These are phyloP conservation scores for Penicillium sp. DNA, from an alignment of 2,329 filamentous ascomycete species.

Conservation along the genomic window DNA sequence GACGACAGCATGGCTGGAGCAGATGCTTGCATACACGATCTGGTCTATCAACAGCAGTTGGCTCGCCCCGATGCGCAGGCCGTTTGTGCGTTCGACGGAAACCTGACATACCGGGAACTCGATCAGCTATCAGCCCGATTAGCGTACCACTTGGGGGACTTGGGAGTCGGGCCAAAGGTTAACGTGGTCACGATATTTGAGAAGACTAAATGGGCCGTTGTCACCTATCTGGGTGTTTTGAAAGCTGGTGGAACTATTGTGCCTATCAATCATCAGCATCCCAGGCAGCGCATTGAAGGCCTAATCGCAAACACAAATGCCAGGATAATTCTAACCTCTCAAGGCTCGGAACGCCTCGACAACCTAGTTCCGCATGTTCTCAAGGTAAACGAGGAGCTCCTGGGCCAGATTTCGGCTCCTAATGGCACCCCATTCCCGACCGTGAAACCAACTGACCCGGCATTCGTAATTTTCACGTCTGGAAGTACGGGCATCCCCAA, in stretches of 20 bases:
- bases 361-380: not conserved
- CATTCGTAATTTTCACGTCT: conserved; percentile 52
- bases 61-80: not conserved
- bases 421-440: not conserved
- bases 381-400: not conserved
- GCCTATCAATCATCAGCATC: conserved; percentile 14
- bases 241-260: conserved; percentile 21
- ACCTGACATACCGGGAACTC: conserved; percentile 5
- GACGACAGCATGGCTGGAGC: not conserved
- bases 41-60: conserved; percentile 2
- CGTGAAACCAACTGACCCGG: conserved; percentile 17
- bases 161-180: conserved; percentile 13
- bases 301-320: not conserved
- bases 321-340: not conserved
- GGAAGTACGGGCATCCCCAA: conserved; percentile 53
- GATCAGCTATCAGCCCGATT: not conserved
- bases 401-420: not conserved
- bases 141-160: not conserved
- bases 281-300: conserved; percentile 27
- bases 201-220: conserved; percentile 16
- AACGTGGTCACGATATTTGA: conserved; percentile 20
- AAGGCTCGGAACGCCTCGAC: not conserved
- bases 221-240: conserved; percentile 19
- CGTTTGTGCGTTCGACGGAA: conserved; percentile 4
- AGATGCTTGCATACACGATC: conserved; percentile 5